Evolutionary conservation across 192 early-diverging fungal species (phyloP).

Genomic region (Dissophora globulifera): DNA sequence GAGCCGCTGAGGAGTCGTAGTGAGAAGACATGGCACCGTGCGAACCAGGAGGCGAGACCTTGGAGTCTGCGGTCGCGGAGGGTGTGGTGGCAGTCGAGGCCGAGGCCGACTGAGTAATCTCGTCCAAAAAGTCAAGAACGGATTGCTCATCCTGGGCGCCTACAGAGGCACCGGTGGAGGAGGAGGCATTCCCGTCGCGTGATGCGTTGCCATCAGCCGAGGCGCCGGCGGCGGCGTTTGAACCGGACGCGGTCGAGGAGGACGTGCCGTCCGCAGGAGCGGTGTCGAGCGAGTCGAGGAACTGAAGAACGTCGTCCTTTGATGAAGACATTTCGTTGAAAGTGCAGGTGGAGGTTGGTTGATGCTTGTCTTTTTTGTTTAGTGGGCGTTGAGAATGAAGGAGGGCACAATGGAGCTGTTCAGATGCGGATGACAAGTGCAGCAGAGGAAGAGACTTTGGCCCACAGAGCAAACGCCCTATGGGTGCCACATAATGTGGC

Average conservation of each 20-base stretch:
- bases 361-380: no score
- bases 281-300: slow-evolving; percentile 54
- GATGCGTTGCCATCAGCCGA: not conserved
- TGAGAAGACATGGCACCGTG: slow-evolving; percentile 32
- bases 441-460: no score
- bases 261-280: slow-evolving; percentile 4
- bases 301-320: slow-evolving; percentile 57
- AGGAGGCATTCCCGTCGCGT: slow-evolving; percentile 10
- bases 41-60: slow-evolving; percentile 41
- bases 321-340: slow-evolving; percentile 32
- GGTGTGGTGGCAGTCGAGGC: slow-evolving; percentile 33
- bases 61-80: slow-evolving; percentile 44
- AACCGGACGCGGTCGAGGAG: not conserved
- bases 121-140: slow-evolving; percentile 58
- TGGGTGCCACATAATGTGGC: no score
- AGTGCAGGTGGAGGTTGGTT: not conserved
- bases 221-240: slow-evolving; percentile 1
- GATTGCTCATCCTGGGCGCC: slow-evolving; percentile 51
- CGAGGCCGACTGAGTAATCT: slow-evolving; percentile 53
- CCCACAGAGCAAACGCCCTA: no score
- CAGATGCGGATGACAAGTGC: no score
- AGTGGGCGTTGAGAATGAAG: not conserved
- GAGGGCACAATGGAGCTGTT: not conserved
- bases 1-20: slow-evolving; percentile 19
- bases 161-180: not conserved